Base-by-base conservation (phyloP, 371 early-diverging fungal species). In the Saksenaea oblongispora region DNA sequence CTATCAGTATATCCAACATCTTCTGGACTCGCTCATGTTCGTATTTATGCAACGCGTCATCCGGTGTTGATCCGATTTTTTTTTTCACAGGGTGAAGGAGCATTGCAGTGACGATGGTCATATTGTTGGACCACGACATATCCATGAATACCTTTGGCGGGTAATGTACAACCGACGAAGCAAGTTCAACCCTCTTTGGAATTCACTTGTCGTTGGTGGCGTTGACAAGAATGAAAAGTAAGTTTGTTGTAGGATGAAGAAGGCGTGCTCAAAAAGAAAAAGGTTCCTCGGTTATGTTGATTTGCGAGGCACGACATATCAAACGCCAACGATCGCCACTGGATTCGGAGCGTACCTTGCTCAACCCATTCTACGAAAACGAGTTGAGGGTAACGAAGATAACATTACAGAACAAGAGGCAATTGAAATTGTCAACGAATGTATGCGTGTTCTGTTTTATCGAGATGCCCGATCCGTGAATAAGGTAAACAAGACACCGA, bases 261-360 rank as follows among this genome's bases (percentile, higher is more conserved):
- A 54, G 37, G 44, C n/a, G 54, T 13, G 27, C 27, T 37, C n/a
- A 18, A 61, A 15, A 28, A 28, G 0, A 34, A 35, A 0, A 27
- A 94, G 93, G 51, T 94, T 97, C 82, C 86, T 99, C 59, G 99
- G 99, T 8, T 97, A 84, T 67, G 95, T 99, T 54, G 97, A 99
- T 76, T 81, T 96, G 57, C 90, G 93, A 72, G 99, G 99, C 37
- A 98, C 98, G 24, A 96, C 97, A 22, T 98, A 97, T 74, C 87
- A 94, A 70, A 74, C 96, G 5, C 73, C 91, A 15, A 92, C 95
- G 22, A 93, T 99, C 65, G 98, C 99, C 37, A 98, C 99, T 36
- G 99, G 99, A 28, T 96, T 94, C 74, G 99, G 99, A 36, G 90
- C 89, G 35, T 90, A 98, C 79, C 75, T 99, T 58, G 99, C 98